Evolutionary conservation across 139 green algal genomes (phyloP).

Genomic region (Auxenochlorella pyrenoidosa): DNA sequence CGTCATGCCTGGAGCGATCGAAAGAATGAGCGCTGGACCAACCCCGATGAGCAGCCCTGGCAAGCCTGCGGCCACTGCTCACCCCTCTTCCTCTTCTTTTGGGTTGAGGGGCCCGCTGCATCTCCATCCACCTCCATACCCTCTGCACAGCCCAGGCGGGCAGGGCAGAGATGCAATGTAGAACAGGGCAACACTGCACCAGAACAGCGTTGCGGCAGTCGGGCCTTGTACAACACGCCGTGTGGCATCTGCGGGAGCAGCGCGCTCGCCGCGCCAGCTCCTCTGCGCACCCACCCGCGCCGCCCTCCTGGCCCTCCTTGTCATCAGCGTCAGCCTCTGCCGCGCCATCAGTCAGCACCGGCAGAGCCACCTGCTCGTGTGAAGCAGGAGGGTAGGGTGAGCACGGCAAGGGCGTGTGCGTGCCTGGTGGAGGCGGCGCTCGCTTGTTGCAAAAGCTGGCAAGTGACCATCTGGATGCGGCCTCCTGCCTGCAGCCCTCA

Average conservation of each 20-base stretch:
- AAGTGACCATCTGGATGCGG: too few species aligned
- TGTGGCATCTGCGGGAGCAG: not conserved
- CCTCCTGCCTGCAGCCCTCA: too few species aligned
- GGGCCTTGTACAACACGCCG: too few species aligned
- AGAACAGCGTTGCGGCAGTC: too few species aligned
- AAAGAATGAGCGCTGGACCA: too few species aligned
- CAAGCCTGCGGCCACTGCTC: not conserved
- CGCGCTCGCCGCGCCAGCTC: not conserved
- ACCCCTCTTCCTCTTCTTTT: not conserved
- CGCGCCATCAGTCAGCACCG: constrained; percentile 1
- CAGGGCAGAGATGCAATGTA: not conserved
- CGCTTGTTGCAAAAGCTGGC: too few species aligned
- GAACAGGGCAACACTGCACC: too few species aligned
- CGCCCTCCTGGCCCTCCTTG: constrained; percentile 31
- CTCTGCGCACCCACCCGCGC: not conserved
- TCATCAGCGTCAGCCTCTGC: constrained; percentile 11
- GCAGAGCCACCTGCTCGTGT: not conserved
- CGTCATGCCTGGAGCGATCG: too few species aligned
- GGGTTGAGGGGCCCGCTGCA: constrained; percentile 1
- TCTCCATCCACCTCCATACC: constrained; percentile 46
- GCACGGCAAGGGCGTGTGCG: not conserved
- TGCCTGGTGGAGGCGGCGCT: too few species aligned
- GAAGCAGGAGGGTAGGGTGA: not conserved
- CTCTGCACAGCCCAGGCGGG: not conserved
- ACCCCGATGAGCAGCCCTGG: too few species aligned